Evolutionary conservation across 2,329 filamentous ascomycete genomes (phyloP), one percentile per base, ranked within the genome.

Genomic region (Cladosporium oxysporum): DNA sequence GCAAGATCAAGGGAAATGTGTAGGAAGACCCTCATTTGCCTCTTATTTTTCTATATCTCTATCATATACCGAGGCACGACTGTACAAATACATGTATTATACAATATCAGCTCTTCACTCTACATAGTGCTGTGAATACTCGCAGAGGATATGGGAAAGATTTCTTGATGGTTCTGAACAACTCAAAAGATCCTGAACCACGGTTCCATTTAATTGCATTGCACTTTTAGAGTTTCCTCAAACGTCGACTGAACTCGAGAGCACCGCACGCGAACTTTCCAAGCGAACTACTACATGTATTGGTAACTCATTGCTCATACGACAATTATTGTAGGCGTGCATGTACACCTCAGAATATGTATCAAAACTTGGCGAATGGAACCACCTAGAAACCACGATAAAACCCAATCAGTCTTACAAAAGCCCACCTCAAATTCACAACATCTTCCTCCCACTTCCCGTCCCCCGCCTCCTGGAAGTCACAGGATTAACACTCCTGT

Each of bases 391-490:
- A 31, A 31, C 29, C 10, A 31, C 5, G 7, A 50, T 50, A 21
- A 26, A 41, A 18, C 35, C 35, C 35, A 18, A 33, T 23, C 1
- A 23, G 5, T 5, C 14, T 5, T 5, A 14, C 33, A 14, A 4
- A 35, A 35, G 1, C 33, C 12, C 31, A 33, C 33, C 33, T 35
- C 33, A 35, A 44, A 33, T 18, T 33, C 33, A 58, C 33, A 23
- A 14, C 23, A 26, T 58, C 8, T 44, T 62, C 60, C 60, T 26
- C 49, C 60, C 60, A 31, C 29, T 62, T 23, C 60, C 60, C 31
- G 60, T 62, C 21, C 60, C 60, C 12, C 60, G 31, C 49, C 60
- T 18, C 33, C 60, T 53, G 18, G 58, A 61, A 10, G 60, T 26
- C 3, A 35, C 59, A 29, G 37, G 11, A 35, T 31, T 47, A 1